Percentiles rank a stretch among this genome's conserved stretches.
Evolutionary conservation across 1,284 basidiomycete genomes (phyloP).

Genomic region (Lentinula novae-zelandiae): DNA sequence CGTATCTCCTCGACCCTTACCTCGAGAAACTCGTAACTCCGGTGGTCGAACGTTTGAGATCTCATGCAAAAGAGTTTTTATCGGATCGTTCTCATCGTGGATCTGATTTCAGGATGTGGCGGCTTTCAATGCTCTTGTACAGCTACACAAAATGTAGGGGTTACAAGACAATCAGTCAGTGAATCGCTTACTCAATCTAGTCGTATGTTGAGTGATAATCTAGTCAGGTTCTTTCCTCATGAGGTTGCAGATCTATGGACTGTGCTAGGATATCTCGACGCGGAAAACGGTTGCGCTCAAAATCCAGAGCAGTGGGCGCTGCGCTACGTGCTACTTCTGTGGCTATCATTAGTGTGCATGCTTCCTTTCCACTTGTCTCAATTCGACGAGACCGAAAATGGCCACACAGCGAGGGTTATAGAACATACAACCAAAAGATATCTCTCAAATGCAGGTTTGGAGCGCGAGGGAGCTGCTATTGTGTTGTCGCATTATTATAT

Average conservation of each 20-base stretch:
- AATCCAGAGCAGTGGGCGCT: constrained; percentile 67
- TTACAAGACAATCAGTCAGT: constrained; percentile 88
- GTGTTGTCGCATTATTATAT: constrained; percentile 75
- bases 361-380: constrained; percentile 90
- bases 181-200: constrained; percentile 4
- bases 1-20: constrained; percentile 94
- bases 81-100: constrained; percentile 29
- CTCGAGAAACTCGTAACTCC: constrained; percentile 83
- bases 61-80: constrained; percentile 47
- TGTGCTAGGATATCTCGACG: constrained; percentile 64
- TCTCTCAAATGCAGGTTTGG: constrained; percentile 70
- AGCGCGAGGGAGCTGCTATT: constrained; percentile 74
- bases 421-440: constrained; percentile 60
- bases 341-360: constrained; percentile 92
- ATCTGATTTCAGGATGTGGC: constrained; percentile 42
- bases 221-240: constrained; percentile 91
- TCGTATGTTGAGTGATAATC: constrained; percentile 17
- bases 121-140: constrained; percentile 71
- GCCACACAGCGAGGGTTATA: constrained; percentile 49
- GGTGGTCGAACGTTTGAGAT: constrained; percentile 65
- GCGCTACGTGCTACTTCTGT: constrained; percentile 83
- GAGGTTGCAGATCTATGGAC: constrained; percentile 79
- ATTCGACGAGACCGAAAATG: constrained; percentile 63
- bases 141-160: constrained; percentile 88
- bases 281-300: constrained; percentile 42